These are phyloP conservation scores for Coccinonectria pachysandricola DNA, from an alignment of 2,329 filamentous ascomycete genomes.

Conservation along the genomic window DNA sequence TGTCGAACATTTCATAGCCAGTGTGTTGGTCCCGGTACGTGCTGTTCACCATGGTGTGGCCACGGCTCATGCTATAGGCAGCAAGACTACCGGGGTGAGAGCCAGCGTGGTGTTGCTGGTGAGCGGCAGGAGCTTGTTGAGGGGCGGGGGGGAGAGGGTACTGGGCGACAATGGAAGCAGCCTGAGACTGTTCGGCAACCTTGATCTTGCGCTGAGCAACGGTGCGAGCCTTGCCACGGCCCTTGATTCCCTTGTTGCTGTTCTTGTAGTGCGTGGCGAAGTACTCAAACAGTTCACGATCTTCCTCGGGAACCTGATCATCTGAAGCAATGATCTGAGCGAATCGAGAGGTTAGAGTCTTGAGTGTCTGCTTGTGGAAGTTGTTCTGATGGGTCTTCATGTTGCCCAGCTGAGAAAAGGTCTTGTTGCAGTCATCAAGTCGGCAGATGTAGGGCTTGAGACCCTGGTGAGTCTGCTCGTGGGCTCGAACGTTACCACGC, in stretches of 20 bases:
- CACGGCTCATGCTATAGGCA: constrained; percentile 24
- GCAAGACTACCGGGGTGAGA: constrained; percentile 20
- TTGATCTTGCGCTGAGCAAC: constrained; percentile 34
- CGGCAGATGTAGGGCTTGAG: constrained; percentile 72
- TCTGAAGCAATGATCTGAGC: constrained; percentile 46
- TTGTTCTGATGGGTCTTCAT: constrained; percentile 95
- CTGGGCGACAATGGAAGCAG: constrained; percentile 9
- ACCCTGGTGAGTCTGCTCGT: constrained; percentile 69
- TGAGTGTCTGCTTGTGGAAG: constrained; percentile 70
- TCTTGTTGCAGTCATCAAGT: constrained; percentile 75
- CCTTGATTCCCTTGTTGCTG: constrained; percentile 97
- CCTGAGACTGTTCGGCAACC: constrained; percentile 15
- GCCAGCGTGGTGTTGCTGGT: constrained; percentile 19
- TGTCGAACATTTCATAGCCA: constrained; percentile 36
- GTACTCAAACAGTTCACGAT: constrained; percentile 74
- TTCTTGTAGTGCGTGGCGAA: constrained; percentile 90
- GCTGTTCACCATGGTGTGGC: constrained; percentile 16
- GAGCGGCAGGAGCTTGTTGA: constrained; percentile 8
- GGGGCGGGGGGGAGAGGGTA: constrained; percentile 20
- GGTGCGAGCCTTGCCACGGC: constrained; percentile 74
- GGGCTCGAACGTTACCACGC: constrained; percentile 73
- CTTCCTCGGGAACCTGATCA: constrained; percentile 45
- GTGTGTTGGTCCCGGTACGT: constrained; percentile 22
- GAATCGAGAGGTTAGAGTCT: constrained; percentile 61
- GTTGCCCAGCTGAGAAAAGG: constrained; percentile 84